Conservation (phyloP, 2,329 filamentous ascomycete species). For the Dothideomycetidae sp. region DNA sequence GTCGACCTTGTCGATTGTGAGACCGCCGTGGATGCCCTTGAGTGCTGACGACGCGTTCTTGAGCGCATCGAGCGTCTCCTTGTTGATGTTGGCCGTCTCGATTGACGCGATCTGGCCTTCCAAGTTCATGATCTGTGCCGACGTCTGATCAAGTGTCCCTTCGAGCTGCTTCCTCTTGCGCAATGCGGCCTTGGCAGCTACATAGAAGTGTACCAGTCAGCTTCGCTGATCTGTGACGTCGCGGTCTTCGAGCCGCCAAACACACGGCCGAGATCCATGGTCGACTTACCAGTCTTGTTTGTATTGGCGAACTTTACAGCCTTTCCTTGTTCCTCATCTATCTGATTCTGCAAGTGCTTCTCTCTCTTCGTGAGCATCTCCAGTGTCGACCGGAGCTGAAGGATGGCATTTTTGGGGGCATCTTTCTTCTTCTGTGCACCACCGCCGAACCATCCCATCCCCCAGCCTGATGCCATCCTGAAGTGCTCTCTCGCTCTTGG, state of each 20-base stretch:
- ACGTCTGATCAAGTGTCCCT: conserved; percentile 80
- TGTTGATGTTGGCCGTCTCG: conserved; percentile 97
- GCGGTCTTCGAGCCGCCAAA: too few relatives aligned
- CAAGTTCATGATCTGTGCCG: conserved; percentile 75
- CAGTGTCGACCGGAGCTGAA: conserved; percentile 72
- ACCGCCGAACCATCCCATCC: conserved; percentile 66
- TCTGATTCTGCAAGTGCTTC: conserved; percentile 78
- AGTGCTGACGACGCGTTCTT: conserved; percentile 80
- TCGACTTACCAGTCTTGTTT: conserved; percentile 72
- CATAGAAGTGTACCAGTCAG: conserved; percentile 13
- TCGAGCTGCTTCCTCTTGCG: conserved; percentile 91
- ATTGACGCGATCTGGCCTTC: conserved; percentile 95
- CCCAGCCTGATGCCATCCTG: conserved; percentile 43
- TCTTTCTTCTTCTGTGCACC: conserved; percentile 78
- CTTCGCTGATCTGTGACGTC: background rate
- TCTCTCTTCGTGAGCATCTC: conserved; percentile 98
- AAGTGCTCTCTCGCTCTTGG: background rate
- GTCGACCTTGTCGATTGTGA: conserved; percentile 91
- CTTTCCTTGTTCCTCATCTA: conserved; percentile 79
- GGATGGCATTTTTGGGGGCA: conserved; percentile 90
- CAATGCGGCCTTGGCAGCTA: conserved; percentile 80
- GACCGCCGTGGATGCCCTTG: conserved; percentile 78
- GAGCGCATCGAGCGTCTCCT: conserved; percentile 90
- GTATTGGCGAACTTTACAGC: conserved; percentile 76
- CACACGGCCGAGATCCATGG: conserved; percentile 1